Conservation (phyloP, 2,329 filamentous ascomycete genomes). For the Trichophyton mentagrophytes region DNA sequence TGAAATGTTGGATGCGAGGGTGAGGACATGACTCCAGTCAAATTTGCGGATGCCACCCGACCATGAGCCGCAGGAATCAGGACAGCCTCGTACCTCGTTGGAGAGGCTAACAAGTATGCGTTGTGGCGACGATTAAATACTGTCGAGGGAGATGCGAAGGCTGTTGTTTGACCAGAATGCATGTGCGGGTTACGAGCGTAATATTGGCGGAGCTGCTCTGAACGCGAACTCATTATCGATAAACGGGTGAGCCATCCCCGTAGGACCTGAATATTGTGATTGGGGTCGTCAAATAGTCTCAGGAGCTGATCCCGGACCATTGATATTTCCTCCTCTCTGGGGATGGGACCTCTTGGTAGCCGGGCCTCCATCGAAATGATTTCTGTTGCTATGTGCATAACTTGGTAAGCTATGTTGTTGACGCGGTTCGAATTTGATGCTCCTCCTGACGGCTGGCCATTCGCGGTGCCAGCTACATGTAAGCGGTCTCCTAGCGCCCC, state of each 20-base stretch:
- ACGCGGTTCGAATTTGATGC: not conserved
- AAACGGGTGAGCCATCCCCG: constrained; percentile 22
- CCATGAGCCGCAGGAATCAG: constrained; percentile 13
- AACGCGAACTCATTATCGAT: constrained; percentile 21
- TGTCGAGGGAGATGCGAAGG: constrained; percentile 3
- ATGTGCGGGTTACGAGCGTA: not conserved
- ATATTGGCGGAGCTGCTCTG: constrained; percentile 22
- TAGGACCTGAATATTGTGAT: constrained; percentile 17
- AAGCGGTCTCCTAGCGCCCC: not conserved
- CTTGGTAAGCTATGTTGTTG: not conserved
- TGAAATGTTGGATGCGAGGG: no score
- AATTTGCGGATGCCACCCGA: no score
- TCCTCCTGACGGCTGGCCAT: not conserved
- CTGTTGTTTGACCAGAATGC: not conserved
- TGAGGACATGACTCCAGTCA: no score
- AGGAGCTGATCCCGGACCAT: constrained; percentile 21
- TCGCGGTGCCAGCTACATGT: not conserved
- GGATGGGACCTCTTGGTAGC: constrained; percentile 18
- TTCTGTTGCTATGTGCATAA: constrained; percentile 3
- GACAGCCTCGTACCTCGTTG: constrained; percentile 34
- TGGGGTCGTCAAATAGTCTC: constrained; percentile 22
- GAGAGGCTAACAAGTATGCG: constrained; percentile 35
- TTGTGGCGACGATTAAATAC: not conserved
- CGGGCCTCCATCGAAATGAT: constrained; percentile 21
- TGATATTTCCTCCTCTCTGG: constrained; percentile 22